Conservation (phyloP, 768 basidiomycete genomes). For the Rubroboletus satanas region DNA sequence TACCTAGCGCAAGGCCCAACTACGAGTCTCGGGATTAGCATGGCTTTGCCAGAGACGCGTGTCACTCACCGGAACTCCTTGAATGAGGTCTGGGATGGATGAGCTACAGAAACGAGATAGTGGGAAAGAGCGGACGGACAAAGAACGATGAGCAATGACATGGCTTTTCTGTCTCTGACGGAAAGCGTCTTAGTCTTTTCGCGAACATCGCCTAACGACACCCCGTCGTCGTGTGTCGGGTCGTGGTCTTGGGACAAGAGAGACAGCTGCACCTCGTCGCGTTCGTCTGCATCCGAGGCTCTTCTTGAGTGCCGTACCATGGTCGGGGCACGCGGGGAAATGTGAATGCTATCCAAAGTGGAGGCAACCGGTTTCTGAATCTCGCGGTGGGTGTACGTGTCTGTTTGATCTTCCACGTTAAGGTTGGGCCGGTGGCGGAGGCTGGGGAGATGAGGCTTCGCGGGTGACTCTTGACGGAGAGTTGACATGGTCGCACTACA, state of each 20-base stretch:
- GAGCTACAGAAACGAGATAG: conserved; percentile 12
- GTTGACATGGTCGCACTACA: conserved; percentile 22
- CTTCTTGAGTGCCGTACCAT: conserved; percentile 36
- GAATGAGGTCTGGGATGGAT: conserved; percentile 57
- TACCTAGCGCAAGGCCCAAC: conserved; percentile 88
- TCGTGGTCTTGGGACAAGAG: conserved; percentile 55
- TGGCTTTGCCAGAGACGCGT: conserved; percentile 6
- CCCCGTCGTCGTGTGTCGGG: conserved; percentile 35
- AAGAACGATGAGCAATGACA: conserved; percentile 79
- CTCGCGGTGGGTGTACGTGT: conserved; percentile 33
- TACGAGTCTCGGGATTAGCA: conserved; percentile 27
- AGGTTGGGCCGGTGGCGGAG: conserved; percentile 29
- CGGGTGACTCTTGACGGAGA: conserved; percentile 22
- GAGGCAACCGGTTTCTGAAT: conserved; percentile 47
- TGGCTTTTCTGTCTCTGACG: conserved; percentile 75
- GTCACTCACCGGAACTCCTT: conserved; percentile 81
- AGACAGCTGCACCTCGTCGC: conserved; percentile 60
- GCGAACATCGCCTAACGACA: conserved; percentile 31
- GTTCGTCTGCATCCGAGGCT: conserved; percentile 26
- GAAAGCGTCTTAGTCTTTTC: conserved; percentile 52
- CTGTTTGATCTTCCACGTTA: conserved; percentile 38
- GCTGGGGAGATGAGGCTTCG: conserved; percentile 25
- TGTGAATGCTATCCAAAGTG: conserved; percentile 55
- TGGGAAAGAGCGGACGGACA: conserved; percentile 53
- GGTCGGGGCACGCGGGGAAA: conserved; percentile 49